These are phyloP conservation scores for Fusarium miscanthi DNA, from an alignment of 2,329 filamentous ascomycete genomes.

Conservation along the genomic window DNA sequence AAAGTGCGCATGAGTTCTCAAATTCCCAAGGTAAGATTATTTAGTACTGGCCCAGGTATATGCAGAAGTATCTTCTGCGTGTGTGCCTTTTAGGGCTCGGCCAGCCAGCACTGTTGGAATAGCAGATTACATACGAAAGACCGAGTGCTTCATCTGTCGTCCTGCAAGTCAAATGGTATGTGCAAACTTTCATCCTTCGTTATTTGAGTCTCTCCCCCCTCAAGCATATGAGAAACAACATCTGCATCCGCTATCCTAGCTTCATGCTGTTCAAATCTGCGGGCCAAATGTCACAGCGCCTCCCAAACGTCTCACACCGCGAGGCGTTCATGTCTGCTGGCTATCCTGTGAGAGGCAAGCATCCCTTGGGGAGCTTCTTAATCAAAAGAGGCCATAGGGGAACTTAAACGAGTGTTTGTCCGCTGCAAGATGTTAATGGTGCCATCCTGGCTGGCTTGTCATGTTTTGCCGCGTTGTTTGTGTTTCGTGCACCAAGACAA, in stretches of 20 bases:
- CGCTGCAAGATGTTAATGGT: constrained; percentile 29
- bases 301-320: background rate
- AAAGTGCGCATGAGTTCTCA: constrained; percentile 48
- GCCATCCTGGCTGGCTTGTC: constrained; percentile 21
- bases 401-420: constrained; percentile 26
- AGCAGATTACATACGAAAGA: background rate
- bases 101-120: background rate
- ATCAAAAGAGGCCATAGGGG: background rate
- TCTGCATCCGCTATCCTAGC: background rate
- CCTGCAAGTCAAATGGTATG: constrained; percentile 17
- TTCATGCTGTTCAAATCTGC: background rate
- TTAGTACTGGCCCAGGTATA: background rate
- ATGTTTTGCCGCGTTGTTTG: constrained; percentile 20
- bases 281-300: background rate
- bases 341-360: constrained; percentile 7
- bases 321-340: background rate
- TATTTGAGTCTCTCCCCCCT: background rate
- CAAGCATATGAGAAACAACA: background rate
- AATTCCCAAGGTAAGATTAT: constrained; percentile 46
- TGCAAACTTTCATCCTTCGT: constrained; percentile 8
- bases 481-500: constrained; percentile 23
- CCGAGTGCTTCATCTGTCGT: background rate
- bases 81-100: background rate
- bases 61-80: background rate
- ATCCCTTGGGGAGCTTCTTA: constrained; percentile 11